Evolutionary conservation across 1,284 basidiomycete genomes (phyloP), one percentile per base, ranked within the genome.

Genomic region (Tylopilus microsporus): DNA sequence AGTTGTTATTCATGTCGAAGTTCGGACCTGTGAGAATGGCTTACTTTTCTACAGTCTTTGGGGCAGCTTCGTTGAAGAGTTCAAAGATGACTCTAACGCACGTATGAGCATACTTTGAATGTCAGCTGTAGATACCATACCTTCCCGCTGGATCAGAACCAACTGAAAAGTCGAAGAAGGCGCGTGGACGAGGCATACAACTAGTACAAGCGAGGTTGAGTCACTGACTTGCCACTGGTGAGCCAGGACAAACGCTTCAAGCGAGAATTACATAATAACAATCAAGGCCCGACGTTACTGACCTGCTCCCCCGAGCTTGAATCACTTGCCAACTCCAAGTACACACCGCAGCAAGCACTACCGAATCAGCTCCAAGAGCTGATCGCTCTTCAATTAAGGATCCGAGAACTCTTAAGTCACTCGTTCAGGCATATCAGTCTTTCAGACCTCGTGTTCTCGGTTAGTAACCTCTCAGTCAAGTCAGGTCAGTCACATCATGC

Each of bases 21-120:
- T 3, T 43, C 39, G 30, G 19, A 45, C n/a, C 39, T 11, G 58
- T 39, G 49, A 45, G 21, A 50, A 18, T 3, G 41, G 67, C 81
- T 61, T 65, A 92, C 90, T 96, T 96, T 77, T 95, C 94, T 56
- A 80, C 82, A 7, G 93, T 93, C 74, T 88, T 89, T 10, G 94
- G 94, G 5, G 84, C 86, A 6, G 78, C 77, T 69, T 89, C 87
- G 61, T 75, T 81, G 77, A 82, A 94, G 12, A 96, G 78, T 72
- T 96, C 93, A 62, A 94, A 90, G 63, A 94, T 80, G 59, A 91
- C 79, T 63, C 86, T 88, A 66, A 15, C 64, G 55, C 53, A 49
- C 21, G 45, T 36, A 36, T 59, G 36, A 62, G 63, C 42, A 47
- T 41, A 37, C 37, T 16, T 34, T 34, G 21, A 46, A 48, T 11